Conservation (phyloP, 2,329 filamentous ascomycete species). For the Colletotrichum tanaceti region DNA sequence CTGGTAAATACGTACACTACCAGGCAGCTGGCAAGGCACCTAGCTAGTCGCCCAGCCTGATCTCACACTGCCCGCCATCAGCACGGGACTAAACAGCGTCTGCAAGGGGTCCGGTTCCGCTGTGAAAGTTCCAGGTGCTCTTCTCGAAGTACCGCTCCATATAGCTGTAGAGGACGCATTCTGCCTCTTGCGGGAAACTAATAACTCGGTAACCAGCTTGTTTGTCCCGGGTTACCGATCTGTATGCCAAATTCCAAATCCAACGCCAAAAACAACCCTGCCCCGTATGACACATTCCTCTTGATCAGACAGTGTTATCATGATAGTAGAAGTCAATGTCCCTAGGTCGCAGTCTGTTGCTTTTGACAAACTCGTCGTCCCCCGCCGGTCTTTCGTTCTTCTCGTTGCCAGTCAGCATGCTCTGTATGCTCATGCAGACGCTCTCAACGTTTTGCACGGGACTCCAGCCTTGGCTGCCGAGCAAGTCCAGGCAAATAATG, state of each 20-base stretch:
- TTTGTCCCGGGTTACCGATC: slow-evolving; percentile 18
- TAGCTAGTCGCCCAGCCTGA: neutral
- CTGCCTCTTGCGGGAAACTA: slow-evolving; percentile 15
- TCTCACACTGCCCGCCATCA: slow-evolving; percentile 4
- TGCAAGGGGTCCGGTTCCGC: slow-evolving; percentile 13
- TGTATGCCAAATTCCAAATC: slow-evolving; percentile 27
- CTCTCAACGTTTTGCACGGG: slow-evolving; percentile 98
- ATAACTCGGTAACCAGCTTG: slow-evolving; percentile 21
- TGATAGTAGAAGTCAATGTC: slow-evolving; percentile 97
- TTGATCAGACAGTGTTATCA: slow-evolving; percentile 75
- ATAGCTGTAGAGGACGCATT: slow-evolving; percentile 15
- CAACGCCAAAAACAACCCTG: slow-evolving; percentile 31
- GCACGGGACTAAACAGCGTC: slow-evolving; percentile 1
- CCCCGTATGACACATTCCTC: neutral
- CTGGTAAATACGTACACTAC: neutral
- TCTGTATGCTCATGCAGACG: slow-evolving; percentile 96
- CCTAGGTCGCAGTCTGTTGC: slow-evolving; percentile 81
- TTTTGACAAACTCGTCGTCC: slow-evolving; percentile 87
- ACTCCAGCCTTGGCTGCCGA: slow-evolving; percentile 90
- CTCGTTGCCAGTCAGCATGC: slow-evolving; percentile 95
- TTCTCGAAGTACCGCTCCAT: slow-evolving; percentile 16
- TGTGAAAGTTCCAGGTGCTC: slow-evolving; percentile 7
- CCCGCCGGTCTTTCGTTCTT: slow-evolving; percentile 92
- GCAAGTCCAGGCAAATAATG: slow-evolving; percentile 95
- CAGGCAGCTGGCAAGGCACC: no score